Evolutionary conservation across 495 filamentous ascomycete species (phyloP), one percentile per base, ranked within the genome.

Genomic region (Podospora didyma): DNA sequence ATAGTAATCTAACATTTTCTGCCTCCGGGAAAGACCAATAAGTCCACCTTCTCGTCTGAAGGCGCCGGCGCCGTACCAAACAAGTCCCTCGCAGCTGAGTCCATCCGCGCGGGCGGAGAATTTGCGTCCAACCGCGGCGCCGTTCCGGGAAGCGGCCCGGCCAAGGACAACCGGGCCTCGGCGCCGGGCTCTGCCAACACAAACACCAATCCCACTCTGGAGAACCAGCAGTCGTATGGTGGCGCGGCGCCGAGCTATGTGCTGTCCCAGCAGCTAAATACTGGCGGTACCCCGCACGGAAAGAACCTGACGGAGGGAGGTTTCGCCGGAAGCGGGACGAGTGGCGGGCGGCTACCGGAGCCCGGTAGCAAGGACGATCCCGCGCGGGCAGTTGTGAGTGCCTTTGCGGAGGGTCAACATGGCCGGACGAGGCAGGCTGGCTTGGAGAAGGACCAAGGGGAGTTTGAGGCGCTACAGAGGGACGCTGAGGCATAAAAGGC

Each of bases 21-120:
- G n/a, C 23, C 22, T 14, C 24, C 56, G 49, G 56, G 59, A 46
- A 46, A 22, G 2, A 14, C 57, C 46, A 34, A 62, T 46, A 39
- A 69, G 44, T 66, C 66, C 22, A 72, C 72, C 3, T 7, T 49
- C 2, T 68, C 48, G 11, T 57, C 37, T 2, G 74, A 76, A 51
- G 63, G 58, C n/a, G 35, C 68, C 10, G 75, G 75, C 31, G 2
- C 52, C 3, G 65, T 75, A 16, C 26, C 58, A 10, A 1, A 57
- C 51, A 59, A 58, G 34, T 77, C 75, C 0, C 69, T 76, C 11
- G 75, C 75, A 11, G 67, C 75, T 45, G 69, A 76, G 26, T 75
- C 72, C 0, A 39, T 52, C 39, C 56, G 53, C 12, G 12, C 46
- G 5, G 58, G 61, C 53, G 64, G 62, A 53, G 64, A 26, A 14